Conservation (phyloP, 306 rosid genomes). For the Fragaria iinumae region DNA sequence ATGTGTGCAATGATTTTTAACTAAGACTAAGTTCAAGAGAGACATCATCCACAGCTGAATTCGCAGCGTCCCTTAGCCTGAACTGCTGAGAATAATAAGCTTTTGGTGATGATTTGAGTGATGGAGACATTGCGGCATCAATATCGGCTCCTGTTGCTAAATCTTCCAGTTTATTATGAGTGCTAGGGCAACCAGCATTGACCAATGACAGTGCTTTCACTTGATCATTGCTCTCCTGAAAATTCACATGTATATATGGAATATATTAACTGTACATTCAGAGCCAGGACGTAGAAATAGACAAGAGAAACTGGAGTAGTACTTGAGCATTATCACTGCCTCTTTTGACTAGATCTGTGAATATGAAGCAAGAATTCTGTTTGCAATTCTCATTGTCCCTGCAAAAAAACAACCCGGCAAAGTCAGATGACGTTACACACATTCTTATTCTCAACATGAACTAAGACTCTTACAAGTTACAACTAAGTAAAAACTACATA, state of each 20-base stretch:
- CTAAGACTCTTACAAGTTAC: neutral
- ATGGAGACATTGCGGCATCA: constrained; percentile 31
- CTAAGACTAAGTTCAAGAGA: constrained; percentile 64
- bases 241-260: neutral
- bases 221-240: constrained; percentile 35
- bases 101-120: constrained; percentile 37
- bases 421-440: neutral
- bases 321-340: constrained; percentile 38
- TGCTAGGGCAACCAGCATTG: constrained; percentile 17
- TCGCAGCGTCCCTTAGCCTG: constrained; percentile 19
- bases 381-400: constrained; percentile 53
- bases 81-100: constrained; percentile 18
- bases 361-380: constrained; percentile 49
- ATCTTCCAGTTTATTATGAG: constrained; percentile 33
- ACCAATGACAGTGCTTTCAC: constrained; percentile 25
- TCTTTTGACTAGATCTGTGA: constrained; percentile 49
- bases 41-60: constrained; percentile 39
- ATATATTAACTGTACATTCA: constrained; percentile 10
- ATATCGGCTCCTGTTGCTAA: neutral
- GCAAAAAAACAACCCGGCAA: constrained; percentile 1
- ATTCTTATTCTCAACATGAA: neutral
- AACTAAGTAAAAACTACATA: neutral
- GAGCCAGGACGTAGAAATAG: neutral
- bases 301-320: constrained; percentile 35
- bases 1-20: constrained; percentile 15